Percentiles rank a stretch among this genome's conserved stretches.
Conservation (phyloP, 208 protist genomes). For the Leishmania tropica region DNA sequence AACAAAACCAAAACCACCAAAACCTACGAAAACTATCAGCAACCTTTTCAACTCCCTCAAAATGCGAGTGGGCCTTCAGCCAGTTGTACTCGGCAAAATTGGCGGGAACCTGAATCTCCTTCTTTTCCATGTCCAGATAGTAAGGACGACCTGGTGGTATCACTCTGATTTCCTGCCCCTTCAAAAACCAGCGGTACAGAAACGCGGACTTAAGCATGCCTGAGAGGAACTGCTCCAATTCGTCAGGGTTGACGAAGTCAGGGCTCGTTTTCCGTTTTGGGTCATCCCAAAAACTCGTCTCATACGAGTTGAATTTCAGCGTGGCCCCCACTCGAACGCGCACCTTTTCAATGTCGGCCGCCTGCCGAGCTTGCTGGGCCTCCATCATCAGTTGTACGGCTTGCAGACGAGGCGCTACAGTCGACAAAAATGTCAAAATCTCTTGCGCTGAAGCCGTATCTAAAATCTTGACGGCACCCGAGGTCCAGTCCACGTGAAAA, state of each 20-base stretch:
- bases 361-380: constrained; percentile 73
- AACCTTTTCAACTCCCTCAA: constrained; percentile 65
- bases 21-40: constrained; percentile 59
- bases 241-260: constrained; percentile 79
- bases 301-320: constrained; percentile 80
- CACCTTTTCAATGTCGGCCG: constrained; percentile 71
- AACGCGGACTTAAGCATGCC: constrained; percentile 68
- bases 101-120: constrained; percentile 77
- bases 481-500: constrained; percentile 87
- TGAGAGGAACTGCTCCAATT: constrained; percentile 73
- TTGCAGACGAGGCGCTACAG: constrained; percentile 87
- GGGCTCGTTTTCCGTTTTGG: constrained; percentile 51
- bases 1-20: constrained; percentile 88
- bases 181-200: constrained; percentile 86
- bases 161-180: constrained; percentile 77
- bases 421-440: constrained; percentile 85
- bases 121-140: constrained; percentile 71
- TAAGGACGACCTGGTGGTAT: constrained; percentile 72
- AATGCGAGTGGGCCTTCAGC: constrained; percentile 61
- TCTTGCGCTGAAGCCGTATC: constrained; percentile 90
- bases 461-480: constrained; percentile 83
- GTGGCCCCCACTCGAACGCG: constrained; percentile 70
- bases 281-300: constrained; percentile 89
- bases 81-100: constrained; percentile 92
- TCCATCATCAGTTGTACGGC: constrained; percentile 88